These are phyloP conservation scores for Ustanciosporium gigantosporum DNA, from an alignment of 1,284 basidiomycete species.

Conservation along the genomic window DNA sequence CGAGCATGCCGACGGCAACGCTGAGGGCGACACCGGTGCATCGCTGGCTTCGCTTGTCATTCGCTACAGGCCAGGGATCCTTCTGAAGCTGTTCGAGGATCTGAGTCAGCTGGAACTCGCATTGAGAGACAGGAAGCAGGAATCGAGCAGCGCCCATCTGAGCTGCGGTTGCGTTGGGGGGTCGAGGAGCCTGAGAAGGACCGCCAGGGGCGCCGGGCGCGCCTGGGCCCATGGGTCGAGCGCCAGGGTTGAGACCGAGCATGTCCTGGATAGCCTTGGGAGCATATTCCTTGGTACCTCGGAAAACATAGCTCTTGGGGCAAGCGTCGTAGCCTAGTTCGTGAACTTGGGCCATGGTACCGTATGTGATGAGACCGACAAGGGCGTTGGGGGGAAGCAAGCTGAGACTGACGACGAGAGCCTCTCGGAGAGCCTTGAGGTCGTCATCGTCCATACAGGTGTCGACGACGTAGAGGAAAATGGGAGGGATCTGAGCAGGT, in stretches of 20 bases:
- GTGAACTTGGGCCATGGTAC: constrained; percentile 98
- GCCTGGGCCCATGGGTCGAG: constrained; percentile 64
- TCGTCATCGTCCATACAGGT: constrained; percentile 96
- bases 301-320: constrained; percentile 98
- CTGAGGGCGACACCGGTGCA: constrained; percentile 94
- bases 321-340: constrained; percentile 96
- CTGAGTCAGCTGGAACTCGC: constrained; percentile 93
- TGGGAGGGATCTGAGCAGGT: constrained; percentile 86
- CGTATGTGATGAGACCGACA: constrained; percentile 92
- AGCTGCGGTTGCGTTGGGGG: constrained; percentile 68
- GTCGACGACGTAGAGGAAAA: constrained; percentile 96
- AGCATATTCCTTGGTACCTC: constrained; percentile 96
- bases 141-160: constrained; percentile 87
- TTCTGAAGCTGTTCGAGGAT: constrained; percentile 86
- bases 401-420: constrained; percentile 87
- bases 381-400: constrained; percentile 90
- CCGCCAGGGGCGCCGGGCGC: constrained; percentile 61
- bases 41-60: constrained; percentile 89
- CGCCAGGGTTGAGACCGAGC: constrained; percentile 76
- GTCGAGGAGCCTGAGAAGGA: constrained; percentile 66
- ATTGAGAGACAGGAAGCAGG: constrained; percentile 87
- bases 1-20: constrained; percentile 91
- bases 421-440: constrained; percentile 89
- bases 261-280: constrained; percentile 98
- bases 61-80: constrained; percentile 97